Evolutionary conservation across 2,329 filamentous ascomycete species (phyloP).

Genomic region (Sporothrix schenckii): DNA sequence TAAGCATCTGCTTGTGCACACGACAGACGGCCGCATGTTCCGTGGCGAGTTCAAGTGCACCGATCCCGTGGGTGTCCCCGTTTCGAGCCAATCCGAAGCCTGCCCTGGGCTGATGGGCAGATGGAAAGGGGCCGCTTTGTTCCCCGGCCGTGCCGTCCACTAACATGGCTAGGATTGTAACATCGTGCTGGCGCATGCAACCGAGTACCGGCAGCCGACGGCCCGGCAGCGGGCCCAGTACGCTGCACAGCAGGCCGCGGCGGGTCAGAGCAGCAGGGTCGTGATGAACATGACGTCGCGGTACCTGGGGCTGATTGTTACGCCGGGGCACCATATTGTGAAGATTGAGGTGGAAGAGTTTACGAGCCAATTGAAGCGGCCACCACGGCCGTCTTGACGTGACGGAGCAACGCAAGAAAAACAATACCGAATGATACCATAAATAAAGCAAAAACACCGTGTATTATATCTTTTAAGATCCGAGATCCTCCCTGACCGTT

Average conservation of each 20-base stretch:
- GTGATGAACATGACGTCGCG: slow-evolving; percentile 75
- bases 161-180: slow-evolving; percentile 71
- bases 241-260: slow-evolving; percentile 43
- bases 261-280: slow-evolving; percentile 50
- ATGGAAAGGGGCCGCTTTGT: no score
- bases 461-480: slow-evolving; percentile 18
- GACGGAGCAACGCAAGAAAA: no score
- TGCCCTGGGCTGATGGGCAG: background rate
- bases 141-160: background rate
- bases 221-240: slow-evolving; percentile 50
- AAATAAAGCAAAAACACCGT: slow-evolving; percentile 1
- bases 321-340: slow-evolving; percentile 81
- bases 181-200: slow-evolving; percentile 79
- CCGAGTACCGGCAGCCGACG: slow-evolving; percentile 84
- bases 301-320: slow-evolving; percentile 85
- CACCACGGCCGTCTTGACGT: background rate
- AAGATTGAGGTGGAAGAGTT: slow-evolving; percentile 89
- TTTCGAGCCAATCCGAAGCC: background rate
- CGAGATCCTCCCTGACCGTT: background rate
- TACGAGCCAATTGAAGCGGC: slow-evolving; percentile 52
- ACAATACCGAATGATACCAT: background rate
- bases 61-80: slow-evolving; percentile 66
- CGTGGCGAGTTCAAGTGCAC: slow-evolving; percentile 92
- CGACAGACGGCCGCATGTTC: slow-evolving; percentile 84
- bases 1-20: slow-evolving; percentile 76